Conservation (phyloP, 306 rosid genomes). For the Macrotyloma uniflorum region DNA sequence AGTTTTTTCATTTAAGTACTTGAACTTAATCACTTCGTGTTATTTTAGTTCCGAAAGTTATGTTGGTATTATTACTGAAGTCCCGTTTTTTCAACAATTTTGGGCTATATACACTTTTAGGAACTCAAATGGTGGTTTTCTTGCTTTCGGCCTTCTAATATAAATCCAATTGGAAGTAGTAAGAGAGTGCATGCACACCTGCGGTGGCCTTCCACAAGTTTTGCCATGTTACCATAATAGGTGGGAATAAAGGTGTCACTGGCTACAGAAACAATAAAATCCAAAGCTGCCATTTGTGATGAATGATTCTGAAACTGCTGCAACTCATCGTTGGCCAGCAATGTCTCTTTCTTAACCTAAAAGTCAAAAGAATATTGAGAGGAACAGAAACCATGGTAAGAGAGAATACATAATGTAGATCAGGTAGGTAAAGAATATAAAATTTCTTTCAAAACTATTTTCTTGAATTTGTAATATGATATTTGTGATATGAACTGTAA, state of each 20-base stretch:
- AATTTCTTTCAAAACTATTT: neutral
- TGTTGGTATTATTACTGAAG: neutral
- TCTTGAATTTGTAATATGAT: slow-evolving; percentile 1
- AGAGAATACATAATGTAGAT: slow-evolving; percentile 1
- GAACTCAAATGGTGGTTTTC: neutral
- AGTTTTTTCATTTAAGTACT: neutral
- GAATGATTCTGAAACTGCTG: slow-evolving; percentile 91
- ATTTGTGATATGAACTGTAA: neutral
- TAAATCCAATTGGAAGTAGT: slow-evolving; percentile 18
- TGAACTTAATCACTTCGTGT: neutral
- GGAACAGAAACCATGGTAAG: neutral
- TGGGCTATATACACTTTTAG: neutral
- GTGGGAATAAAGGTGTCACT: slow-evolving; percentile 89
- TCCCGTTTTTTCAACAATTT: neutral
- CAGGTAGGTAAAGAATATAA: neutral
- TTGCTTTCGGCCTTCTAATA: slow-evolving; percentile 11
- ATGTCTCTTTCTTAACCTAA: slow-evolving; percentile 80
- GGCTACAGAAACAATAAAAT: slow-evolving; percentile 92
- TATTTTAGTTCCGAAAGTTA: neutral
- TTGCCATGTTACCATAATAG: slow-evolving; percentile 98
- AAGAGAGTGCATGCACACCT: slow-evolving; percentile 52
- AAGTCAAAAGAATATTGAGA: slow-evolving; percentile 6
- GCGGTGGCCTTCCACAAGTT: slow-evolving; percentile 96
- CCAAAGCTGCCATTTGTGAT: slow-evolving; percentile 98
- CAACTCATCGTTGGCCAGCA: slow-evolving; percentile 74